Conservation (phyloP, 208 protist species). For the Kentomonas sorsogonicus region DNA sequence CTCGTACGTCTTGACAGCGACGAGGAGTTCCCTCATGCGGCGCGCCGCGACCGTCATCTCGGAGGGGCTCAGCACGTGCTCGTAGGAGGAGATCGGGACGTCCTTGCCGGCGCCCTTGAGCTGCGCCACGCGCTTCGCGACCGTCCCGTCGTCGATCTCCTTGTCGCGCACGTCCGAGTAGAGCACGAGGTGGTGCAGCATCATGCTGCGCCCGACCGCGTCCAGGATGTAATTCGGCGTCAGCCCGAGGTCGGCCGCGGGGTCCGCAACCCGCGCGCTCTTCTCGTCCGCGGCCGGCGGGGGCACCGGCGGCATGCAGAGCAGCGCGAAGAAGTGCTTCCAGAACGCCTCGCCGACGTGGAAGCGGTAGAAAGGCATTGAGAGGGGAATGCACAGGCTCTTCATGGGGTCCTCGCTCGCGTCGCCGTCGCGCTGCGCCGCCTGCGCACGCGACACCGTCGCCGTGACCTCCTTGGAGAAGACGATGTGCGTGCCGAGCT, state of each 20-base stretch:
- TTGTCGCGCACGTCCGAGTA: slow-evolving; percentile 54
- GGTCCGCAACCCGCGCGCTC: slow-evolving; percentile 23
- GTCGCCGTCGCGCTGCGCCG: slow-evolving; percentile 57
- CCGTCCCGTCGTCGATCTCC: slow-evolving; percentile 53
- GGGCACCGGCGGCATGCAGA: slow-evolving; percentile 72
- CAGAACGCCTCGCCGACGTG: slow-evolving; percentile 54
- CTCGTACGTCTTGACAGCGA: slow-evolving; percentile 30
- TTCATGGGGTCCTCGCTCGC: slow-evolving; percentile 68
- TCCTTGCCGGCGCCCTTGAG: slow-evolving; percentile 18
- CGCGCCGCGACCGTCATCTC: slow-evolving; percentile 46
- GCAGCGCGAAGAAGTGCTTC: slow-evolving; percentile 60
- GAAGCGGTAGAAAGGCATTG: slow-evolving; percentile 76
- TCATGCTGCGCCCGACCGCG: slow-evolving; percentile 76
- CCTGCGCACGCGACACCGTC: slow-evolving; percentile 60
- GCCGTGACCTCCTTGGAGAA: slow-evolving; percentile 77
- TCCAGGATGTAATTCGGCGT: slow-evolving; percentile 75
- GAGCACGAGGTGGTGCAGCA: slow-evolving; percentile 75
- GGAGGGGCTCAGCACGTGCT: slow-evolving; percentile 34
- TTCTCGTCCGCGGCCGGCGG: slow-evolving; percentile 23
- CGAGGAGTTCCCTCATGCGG: slow-evolving; percentile 53
- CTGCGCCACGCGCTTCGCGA: slow-evolving; percentile 30
- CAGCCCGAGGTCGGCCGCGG: slow-evolving; percentile 37
- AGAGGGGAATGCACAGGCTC: slow-evolving; percentile 60
- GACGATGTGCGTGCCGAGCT: slow-evolving; percentile 65
- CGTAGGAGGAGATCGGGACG: slow-evolving; percentile 47